Evolutionary conservation across 495 filamentous ascomycete species (phyloP), one percentile per base, ranked within the genome.

Genomic region (Daldinia bambusicola): DNA sequence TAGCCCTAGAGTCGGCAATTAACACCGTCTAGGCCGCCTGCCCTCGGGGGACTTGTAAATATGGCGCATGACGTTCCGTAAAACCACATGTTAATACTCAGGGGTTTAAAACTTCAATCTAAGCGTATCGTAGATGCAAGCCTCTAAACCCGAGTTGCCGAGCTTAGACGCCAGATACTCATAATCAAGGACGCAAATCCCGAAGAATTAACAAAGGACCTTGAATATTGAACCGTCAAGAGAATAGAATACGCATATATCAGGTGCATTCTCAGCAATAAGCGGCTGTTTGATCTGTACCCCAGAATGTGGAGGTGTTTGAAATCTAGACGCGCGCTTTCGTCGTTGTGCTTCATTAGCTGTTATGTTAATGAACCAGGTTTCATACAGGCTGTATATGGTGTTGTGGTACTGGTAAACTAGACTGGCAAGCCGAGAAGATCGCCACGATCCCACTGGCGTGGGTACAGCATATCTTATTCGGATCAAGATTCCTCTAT

Each of bases 361-460:
- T 55, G 62, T 59, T 56, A 66, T 37, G 61, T 66, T 41, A 16
- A 53, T 40, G 40, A 40, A 14, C 53, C 26, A 45, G 31, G 55
- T 57, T 31, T 66, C 50, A 66, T 69, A 72, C 69, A 73, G 70
- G 70, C 70, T 69, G 70, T 73, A 66, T 66, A 73, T 63, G 43
- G 66, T 57, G 63, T 50, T 52, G 52, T 59, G 53, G 26, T 57
- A 51, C 56, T 12, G 41, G 48, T 14, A 61, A 69, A 50, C 50
- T 40, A 68, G 51, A 69, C 62, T 62, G 62, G 62, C 41, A 50
- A 73, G 57, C 66, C 70, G 57, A 69, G 36, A 60, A 66, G 62
- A 69, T 73, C 70, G 61, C 65, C 16, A 50, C 30, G 55, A 55
- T 43, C 60, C 48, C 51, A 65, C 65, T 62, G 32, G 22, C 48